A percentile compares a stretch with the other conserved stretches of the same genome.
Conservation (phyloP, 2,329 filamentous ascomycete genomes). For the Neofusicoccum laricinum region DNA sequence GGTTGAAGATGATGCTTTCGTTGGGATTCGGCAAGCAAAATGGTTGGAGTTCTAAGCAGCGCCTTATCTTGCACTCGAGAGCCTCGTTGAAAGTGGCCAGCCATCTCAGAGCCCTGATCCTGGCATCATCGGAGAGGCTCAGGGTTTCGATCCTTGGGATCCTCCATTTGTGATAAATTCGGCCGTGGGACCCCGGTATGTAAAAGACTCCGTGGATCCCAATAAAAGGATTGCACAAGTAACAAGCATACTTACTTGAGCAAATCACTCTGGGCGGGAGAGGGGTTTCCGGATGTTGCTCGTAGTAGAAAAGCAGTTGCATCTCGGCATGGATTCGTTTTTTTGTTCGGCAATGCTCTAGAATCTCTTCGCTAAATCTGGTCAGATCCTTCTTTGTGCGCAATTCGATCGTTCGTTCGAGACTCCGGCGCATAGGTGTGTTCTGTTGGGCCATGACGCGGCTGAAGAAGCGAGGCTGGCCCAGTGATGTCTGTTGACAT, state of each 20-base stretch:
- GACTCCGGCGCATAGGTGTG: not conserved
- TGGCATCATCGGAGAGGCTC: not conserved
- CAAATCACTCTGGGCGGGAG: not conserved
- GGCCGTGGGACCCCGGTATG: not conserved
- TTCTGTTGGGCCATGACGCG: not conserved
- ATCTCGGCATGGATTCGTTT: not conserved
- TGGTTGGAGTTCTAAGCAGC: not conserved
- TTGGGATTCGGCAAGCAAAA: not conserved
- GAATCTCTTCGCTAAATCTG: not conserved
- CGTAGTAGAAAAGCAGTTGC: not conserved
- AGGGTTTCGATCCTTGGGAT: not conserved
- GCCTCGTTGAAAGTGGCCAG: not conserved
- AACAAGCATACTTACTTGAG: not conserved
- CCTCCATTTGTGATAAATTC: not conserved
- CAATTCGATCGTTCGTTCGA: not conserved
- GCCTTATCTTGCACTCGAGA: not conserved
- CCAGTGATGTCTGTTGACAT: too few relatives aligned
- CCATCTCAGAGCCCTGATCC: not conserved
- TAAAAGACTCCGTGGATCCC: not conserved
- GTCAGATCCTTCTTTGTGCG: not conserved
- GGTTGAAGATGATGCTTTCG: not conserved
- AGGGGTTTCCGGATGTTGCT: not conserved
- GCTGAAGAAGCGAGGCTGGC: not conserved
- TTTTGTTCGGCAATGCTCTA: not conserved
- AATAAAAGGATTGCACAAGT: not conserved